phyloP scores from a whole-genome alignment of 2,329 filamentous ascomycete species.

The Hymenoscyphus infarciens region DNA sequence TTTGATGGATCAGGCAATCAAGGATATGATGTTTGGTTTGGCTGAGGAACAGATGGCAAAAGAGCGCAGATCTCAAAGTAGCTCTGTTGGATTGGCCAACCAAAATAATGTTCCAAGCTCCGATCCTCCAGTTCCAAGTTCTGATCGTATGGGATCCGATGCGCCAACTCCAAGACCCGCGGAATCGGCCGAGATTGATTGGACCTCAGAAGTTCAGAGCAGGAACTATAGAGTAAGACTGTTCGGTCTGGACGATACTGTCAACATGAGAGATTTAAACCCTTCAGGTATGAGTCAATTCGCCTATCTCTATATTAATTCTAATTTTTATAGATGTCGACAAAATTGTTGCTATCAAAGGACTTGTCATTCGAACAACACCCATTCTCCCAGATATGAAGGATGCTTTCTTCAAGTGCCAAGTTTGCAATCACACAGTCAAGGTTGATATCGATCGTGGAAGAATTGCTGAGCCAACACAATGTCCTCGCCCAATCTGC shows the following conservation, averaged over 20 bases:
- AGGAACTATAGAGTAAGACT: conserved; percentile 83
- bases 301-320: conserved; percentile 6
- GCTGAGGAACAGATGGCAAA: conserved; percentile 75
- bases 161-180: conserved; percentile 41
- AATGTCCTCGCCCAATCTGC: conserved; percentile 80
- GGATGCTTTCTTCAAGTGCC: conserved; percentile 95
- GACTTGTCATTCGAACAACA: conserved; percentile 90
- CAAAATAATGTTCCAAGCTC: conserved; percentile 35
- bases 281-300: conserved; percentile 59
- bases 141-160: conserved; percentile 60
- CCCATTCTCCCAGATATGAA: conserved; percentile 99
- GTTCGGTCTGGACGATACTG: conserved; percentile 79
- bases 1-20: conserved; percentile 90
- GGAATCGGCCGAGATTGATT: conserved; percentile 57
- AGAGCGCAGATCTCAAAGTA: conserved; percentile 59
- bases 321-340: conserved; percentile 69
- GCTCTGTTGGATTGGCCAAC: conserved; percentile 42
- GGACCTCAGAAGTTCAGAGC: conserved; percentile 71
- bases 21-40: conserved; percentile 89
- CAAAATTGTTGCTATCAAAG: conserved; percentile 91
- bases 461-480: conserved; percentile 90
- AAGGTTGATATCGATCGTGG: conserved; percentile 91
- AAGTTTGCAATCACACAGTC: conserved; percentile 85
- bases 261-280: conserved; percentile 92
- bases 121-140: conserved; percentile 47